Percentiles rank a stretch among this genome's conserved stretches.
These are phyloP conservation scores for Malus asiatica DNA, from an alignment of 306 rosid species.

Conservation along the genomic window DNA sequence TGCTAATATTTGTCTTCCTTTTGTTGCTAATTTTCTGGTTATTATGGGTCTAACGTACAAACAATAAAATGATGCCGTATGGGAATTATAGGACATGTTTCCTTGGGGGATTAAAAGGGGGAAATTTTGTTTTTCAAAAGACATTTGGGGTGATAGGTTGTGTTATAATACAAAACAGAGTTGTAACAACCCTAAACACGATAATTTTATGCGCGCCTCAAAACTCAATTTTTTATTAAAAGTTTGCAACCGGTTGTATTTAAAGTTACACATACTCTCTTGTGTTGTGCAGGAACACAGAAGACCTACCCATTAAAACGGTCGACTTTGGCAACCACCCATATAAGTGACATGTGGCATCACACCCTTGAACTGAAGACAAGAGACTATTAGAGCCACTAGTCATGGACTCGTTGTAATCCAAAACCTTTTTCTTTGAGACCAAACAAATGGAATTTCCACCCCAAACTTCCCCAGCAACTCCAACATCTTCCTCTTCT, in stretches of 20 bases:
- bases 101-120: not conserved
- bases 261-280: not conserved
- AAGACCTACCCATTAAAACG: not conserved
- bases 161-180: no score
- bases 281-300: not conserved
- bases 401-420: slow-evolving; percentile 13
- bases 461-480: not conserved
- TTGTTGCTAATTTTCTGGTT: not conserved
- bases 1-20: not conserved
- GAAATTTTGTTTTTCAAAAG: not conserved
- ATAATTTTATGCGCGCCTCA: no score
- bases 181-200: no score
- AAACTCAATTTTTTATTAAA: no score
- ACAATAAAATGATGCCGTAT: not conserved
- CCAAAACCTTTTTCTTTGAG: slow-evolving; percentile 5
- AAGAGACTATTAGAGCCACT: slow-evolving; percentile 13
- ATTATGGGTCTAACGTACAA: not conserved
- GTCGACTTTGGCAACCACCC: slow-evolving; percentile 4
- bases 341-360: slow-evolving; percentile 8
- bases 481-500: not conserved
- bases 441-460: not conserved
- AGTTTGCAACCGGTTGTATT: not conserved
- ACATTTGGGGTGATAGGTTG: not conserved
- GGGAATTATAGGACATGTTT: not conserved
- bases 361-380: not conserved